These are phyloP conservation scores for Phaeodactylum tricornutum DNA, from an alignment of 108 stramenopile species.

Conservation along the genomic window DNA sequence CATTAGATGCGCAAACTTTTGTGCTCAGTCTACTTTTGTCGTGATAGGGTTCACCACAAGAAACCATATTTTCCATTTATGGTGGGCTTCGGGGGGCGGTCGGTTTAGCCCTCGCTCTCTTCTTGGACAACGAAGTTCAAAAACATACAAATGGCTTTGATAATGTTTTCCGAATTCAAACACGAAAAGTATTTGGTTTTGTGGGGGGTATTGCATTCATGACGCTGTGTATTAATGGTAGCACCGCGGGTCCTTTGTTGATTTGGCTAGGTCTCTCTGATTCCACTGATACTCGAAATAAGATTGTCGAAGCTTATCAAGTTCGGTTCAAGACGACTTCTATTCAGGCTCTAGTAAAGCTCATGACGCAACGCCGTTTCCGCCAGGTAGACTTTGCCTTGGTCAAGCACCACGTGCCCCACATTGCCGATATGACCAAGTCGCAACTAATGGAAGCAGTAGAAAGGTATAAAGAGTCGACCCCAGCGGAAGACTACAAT, in stretches of 20 bases:
- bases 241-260: slow-evolving; percentile 42
- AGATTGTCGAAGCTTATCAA: slow-evolving; percentile 27
- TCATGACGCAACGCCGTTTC: slow-evolving; percentile 40
- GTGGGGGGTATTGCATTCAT: slow-evolving; percentile 43
- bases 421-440: slow-evolving; percentile 29
- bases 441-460: slow-evolving; percentile 39
- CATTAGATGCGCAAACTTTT: too few relatives aligned
- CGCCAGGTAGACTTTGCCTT: slow-evolving; percentile 33
- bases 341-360: background rate
- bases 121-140: slow-evolving; percentile 42
- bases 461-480: slow-evolving; percentile 21
- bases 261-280: slow-evolving; percentile 42
- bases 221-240: slow-evolving; percentile 49
- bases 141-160: background rate
- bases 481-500: slow-evolving; percentile 23
- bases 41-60: too few relatives aligned
- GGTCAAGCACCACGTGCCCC: slow-evolving; percentile 46
- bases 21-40: too few relatives aligned
- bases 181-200: slow-evolving; percentile 20
- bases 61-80: slow-evolving; percentile 57
- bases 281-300: slow-evolving; percentile 32
- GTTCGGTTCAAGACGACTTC: background rate
- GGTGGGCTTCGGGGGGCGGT: slow-evolving; percentile 82
- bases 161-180: slow-evolving; percentile 5
- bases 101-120: slow-evolving; percentile 69